Conservation (phyloP, 495 filamentous ascomycete species). For the Geopyxis carbonaria region DNA sequence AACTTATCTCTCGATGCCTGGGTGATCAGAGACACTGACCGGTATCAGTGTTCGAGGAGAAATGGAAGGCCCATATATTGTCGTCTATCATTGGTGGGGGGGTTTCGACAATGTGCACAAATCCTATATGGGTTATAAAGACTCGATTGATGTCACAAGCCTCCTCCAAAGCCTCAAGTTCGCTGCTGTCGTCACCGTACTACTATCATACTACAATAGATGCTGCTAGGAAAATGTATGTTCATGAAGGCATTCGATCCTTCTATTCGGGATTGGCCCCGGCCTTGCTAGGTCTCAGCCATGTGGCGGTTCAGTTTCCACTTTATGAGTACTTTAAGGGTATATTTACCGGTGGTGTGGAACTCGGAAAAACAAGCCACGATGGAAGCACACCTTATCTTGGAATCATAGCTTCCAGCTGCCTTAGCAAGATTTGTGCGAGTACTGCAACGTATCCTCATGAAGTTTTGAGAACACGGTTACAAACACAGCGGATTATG, state of each 20-base stretch:
- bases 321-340: slow-evolving; percentile 87
- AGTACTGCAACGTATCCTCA: slow-evolving; percentile 94
- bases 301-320: slow-evolving; percentile 96
- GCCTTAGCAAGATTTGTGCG: slow-evolving; percentile 84
- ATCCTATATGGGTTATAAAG: slow-evolving; percentile 99
- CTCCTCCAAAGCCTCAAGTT: slow-evolving; percentile 23
- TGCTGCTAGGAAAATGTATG: slow-evolving; percentile 89
- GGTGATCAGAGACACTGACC: no score
- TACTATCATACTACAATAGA: slow-evolving; percentile 77
- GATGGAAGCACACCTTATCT: slow-evolving; percentile 44
- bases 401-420: slow-evolving; percentile 73
- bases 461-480: slow-evolving; percentile 77
- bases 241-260: slow-evolving; percentile 62
- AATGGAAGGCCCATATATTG: slow-evolving; percentile 44
- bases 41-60: slow-evolving; percentile 14
- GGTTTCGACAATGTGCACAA: slow-evolving; percentile 88
- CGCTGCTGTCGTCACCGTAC: slow-evolving; percentile 43
- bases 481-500: slow-evolving; percentile 56
- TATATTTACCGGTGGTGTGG: slow-evolving; percentile 69
- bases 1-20: no score
- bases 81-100: slow-evolving; percentile 81
- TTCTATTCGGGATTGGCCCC: slow-evolving; percentile 95
- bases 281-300: slow-evolving; percentile 76
- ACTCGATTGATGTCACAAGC: slow-evolving; percentile 91
- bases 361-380: slow-evolving; percentile 15